phyloP scores from a whole-genome alignment of 805 yeast species.

The Candida nemodendra region DNA sequence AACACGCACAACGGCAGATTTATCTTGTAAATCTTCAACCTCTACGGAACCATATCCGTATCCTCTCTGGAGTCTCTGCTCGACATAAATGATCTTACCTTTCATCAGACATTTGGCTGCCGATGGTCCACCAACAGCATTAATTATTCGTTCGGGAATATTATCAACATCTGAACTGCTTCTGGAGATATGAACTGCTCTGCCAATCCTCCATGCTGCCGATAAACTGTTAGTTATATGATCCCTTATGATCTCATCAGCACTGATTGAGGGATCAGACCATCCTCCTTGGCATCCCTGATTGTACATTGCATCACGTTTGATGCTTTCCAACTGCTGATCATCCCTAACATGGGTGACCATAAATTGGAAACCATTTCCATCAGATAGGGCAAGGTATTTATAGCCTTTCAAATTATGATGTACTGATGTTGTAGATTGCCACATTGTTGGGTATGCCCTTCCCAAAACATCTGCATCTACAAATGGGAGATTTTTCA shows the following conservation, averaged over 20 bases:
- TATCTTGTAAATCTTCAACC: constrained; percentile 21
- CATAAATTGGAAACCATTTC: constrained; percentile 39
- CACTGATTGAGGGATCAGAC: constrained; percentile 36
- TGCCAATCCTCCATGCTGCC: constrained; percentile 45
- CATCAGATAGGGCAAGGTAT: constrained; percentile 40
- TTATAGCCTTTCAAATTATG: constrained; percentile 44
- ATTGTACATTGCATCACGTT: constrained; percentile 42
- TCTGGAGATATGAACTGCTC: constrained; percentile 37
- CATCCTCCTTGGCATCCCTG: constrained; percentile 40
- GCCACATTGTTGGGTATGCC: no score
- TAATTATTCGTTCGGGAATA: constrained; percentile 34
- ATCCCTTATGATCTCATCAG: constrained; percentile 25
- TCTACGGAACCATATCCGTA: constrained; percentile 43
- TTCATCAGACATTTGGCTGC: constrained; percentile 34
- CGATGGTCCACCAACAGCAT: constrained; percentile 34
- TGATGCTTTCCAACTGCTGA: constrained; percentile 35
- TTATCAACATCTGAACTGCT: constrained; percentile 34
- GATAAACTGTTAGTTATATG: constrained; percentile 37
- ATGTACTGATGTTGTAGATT: constrained; percentile 36
- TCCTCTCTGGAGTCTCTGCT: constrained; percentile 39
- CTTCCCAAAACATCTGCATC: no score
- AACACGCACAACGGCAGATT: constrained; percentile 21
- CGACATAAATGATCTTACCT: constrained; percentile 44
- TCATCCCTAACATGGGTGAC: constrained; percentile 35
- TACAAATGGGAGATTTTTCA: no score